phyloP scores from a whole-genome alignment of 2,329 filamentous ascomycete genomes.

The Aureobasidium sp. region DNA sequence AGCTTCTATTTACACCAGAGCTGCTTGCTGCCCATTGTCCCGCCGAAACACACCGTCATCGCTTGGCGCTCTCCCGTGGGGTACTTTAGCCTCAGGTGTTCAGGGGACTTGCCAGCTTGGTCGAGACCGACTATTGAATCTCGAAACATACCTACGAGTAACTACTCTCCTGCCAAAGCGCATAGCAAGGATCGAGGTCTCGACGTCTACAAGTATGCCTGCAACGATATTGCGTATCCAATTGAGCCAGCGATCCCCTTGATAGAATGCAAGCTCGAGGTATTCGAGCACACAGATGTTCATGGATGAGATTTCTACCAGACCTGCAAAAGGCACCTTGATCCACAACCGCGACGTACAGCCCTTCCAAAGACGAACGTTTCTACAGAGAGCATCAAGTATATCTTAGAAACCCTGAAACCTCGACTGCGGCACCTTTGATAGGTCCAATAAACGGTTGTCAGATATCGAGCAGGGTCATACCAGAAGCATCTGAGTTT shows the following conservation, averaged over 20 bases:
- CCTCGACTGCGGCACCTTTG: not conserved
- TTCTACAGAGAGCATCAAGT: not conserved
- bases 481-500: not conserved
- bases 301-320: no score
- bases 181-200: not conserved
- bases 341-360: not conserved
- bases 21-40: not conserved
- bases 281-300: not conserved
- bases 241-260: not conserved
- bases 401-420: not conserved
- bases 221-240: no score
- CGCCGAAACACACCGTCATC: conserved; percentile 4
- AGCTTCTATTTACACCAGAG: not conserved
- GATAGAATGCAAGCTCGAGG: no score
- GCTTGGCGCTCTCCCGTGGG: not conserved
- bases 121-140: not conserved
- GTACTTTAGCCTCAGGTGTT: not conserved
- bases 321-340: not conserved
- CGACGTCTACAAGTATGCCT: not conserved
- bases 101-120: not conserved
- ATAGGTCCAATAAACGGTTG: not conserved
- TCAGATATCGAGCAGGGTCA: not conserved
- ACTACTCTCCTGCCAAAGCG: not conserved
- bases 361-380: not conserved
- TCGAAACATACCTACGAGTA: not conserved